Evolutionary conservation across 257 asterid species (phyloP), one percentile per base, ranked within the genome.

Genomic region (Anisodus acutangulus): DNA sequence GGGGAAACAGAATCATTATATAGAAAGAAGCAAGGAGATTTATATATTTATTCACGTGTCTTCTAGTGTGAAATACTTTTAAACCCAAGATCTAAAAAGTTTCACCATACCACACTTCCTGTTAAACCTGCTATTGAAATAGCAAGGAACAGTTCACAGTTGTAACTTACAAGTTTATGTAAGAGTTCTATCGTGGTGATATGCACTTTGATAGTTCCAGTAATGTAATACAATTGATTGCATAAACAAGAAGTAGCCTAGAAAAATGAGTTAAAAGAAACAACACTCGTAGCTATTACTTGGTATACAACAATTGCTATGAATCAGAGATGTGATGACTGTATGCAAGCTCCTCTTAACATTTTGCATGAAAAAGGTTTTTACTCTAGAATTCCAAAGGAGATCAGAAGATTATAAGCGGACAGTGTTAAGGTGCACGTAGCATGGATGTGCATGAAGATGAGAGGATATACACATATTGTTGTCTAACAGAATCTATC

Each of bases 111-210:
- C 15, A 2, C 13, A 74, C 79, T 71, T 13, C 57, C 17, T 68
- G 26, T 1, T 2, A 39, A 72, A 45, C 43, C 60, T 26, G 43
- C 64, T 78, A 26, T 26, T 51, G 64, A 22, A 78, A 76, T 26
- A 3, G 81, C 81, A 54, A 76, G 63, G 81, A 49, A 49, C 7
- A 74, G 62, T 74, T 74, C 62, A 53, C 26, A 51, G 45, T 78
- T 19, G 47, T 76, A 76, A 76, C 26, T 74, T 31, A 53, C 8
- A 76, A 76, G 64, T 76, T 26, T 26, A 51, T 26, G 22, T 13
- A 76, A 76, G 49, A 76, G 26, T 13, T 76, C 62, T 19, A 49
- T 74, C 0, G 0, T 0, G 43, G 62, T 74, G 55, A 22, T 74
- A 49, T 74, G 81, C 62, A 54, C 81, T 49, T 74, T 74, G 1